Base-by-base conservation (phyloP, 768 basidiomycete species). In the Kwoniella botswanensis region DNA sequence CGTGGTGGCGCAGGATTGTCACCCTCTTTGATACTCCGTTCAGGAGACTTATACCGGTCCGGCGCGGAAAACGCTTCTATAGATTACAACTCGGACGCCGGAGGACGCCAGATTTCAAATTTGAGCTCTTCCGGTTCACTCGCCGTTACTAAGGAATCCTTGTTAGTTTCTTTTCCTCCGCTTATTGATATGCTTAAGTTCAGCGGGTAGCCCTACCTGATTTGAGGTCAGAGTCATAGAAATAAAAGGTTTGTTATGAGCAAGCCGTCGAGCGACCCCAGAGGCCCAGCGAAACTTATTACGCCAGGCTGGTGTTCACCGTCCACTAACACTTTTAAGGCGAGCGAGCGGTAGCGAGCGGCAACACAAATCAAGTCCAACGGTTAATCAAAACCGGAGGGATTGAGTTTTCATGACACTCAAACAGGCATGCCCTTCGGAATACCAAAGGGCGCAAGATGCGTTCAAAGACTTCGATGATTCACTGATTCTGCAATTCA, bases 151-250 rank as follows among this genome's bases (percentile, higher is more conserved):
- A 89, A 87, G 89, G 88, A 91, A 90, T 90, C 90, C 90, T 90
- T 88, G 90, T 91, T 91, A 90, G 89, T 91, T 91, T 90, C 90
- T 91, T 91, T 90, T 90, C 90, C 90, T 90, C 89, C 88, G 88
- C 90, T 91, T 90, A 90, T 90, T 91, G 88, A 90, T 90, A 90
- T 90, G 89, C 90, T 90, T 90, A 90, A 90, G 88, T 90, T 90
- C 89, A 89, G 89, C 87, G 88, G 89, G 90, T 90, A 90, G 86
- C 89, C 89, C 88, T 88, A 87, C 89, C 88, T 89, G 89, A 90
- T 90, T 88, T 89, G 89, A 90, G 89, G 88, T 89, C 89, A 88
- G 74, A 72, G 68, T 63, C 43, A 57, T 54, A 67, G 64, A 73
- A 68, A 35, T 35, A 35, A 58, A 58, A 63, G 71, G 61, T 66